Conservation (phyloP, 805 yeast species). For the Hanseniaspora vineae region DNA sequence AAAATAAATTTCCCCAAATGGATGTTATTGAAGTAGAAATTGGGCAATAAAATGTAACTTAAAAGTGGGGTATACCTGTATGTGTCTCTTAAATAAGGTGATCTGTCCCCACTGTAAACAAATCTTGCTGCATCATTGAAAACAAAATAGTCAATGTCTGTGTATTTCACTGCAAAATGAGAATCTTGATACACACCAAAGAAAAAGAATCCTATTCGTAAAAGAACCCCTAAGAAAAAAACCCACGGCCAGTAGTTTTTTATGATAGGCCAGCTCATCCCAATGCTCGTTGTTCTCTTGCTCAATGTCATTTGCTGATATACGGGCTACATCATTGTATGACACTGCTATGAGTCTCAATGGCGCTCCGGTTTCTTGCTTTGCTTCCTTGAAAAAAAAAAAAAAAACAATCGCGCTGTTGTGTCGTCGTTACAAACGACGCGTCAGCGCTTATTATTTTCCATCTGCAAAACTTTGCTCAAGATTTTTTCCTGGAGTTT, state of each 20-base stretch:
- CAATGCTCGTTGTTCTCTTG: background rate
- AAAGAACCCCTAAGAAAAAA: conserved; percentile 11
- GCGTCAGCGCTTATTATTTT: too few species aligned
- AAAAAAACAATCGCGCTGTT: too few species aligned
- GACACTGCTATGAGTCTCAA: too few species aligned
- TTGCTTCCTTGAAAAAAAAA: too few species aligned
- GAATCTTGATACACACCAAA: conserved; percentile 85
- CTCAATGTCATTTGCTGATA: too few species aligned
- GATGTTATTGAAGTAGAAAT: conserved; percentile 34
- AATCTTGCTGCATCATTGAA: conserved; percentile 84
- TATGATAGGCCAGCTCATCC: background rate
- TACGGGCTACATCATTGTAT: too few species aligned
- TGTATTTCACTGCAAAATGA: conserved; percentile 66
- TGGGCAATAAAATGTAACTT: conserved; percentile 73
- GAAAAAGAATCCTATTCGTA: conserved; percentile 50
- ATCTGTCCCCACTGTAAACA: conserved; percentile 32
- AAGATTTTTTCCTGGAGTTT: too few species aligned
- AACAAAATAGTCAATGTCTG: conserved; percentile 89
- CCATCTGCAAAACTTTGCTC: too few species aligned
- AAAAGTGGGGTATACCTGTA: conserved; percentile 87
- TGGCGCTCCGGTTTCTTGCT: too few species aligned
- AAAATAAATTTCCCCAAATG: conserved; percentile 73
- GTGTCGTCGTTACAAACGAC: too few species aligned
- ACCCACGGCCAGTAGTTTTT: background rate
- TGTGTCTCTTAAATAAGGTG: conserved; percentile 80